Base-by-base conservation (phyloP, 805 yeast species). In the Lipomyces spencermartinsiae region DNA sequence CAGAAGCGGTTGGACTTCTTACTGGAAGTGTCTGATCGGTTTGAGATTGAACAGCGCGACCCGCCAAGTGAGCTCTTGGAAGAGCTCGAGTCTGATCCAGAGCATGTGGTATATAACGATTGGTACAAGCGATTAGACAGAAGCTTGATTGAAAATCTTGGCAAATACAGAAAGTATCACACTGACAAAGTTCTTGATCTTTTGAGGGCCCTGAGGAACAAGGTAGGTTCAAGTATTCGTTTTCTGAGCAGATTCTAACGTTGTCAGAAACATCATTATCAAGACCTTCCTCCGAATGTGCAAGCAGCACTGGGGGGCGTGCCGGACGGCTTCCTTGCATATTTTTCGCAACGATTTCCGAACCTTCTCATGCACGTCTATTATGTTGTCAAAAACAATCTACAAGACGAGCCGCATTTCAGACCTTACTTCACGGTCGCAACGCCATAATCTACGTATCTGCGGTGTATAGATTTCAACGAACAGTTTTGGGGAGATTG, bases 91-190 rank as follows among this genome's bases (percentile, higher is more conserved):
- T 73, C 75, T 1, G 78, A 79, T 19, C 86, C 91, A 0, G 62
- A 72, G 0, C 31, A 63, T 0, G 79, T 78, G 1, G 87, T 89
- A 0, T 83, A 83, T 9, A 83, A 83, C 0, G 91, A 95, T 72
- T 96, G 98, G 98, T 90, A 89, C 72, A 72, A 74, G 14, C 85
- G 84, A 73, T 89, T 95, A 76, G 96, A 92, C 74, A 76, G 80
- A n/a, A 80, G 82, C 16, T 91, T 94, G 74, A 83, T 91, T 80
- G 91, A 89, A 37, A 93, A 94, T 75, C 82, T 95, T 71, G 97
- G 97, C 22, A 92, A 91, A 76, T 95, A 92, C 77, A 84, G 99
- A 73, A 93, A 92, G 78, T 95, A 95, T 77, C 89, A 89, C 71
- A 85, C 90, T 0, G 87, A 85, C 66, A 90, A 88, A 73, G 79